Percentiles rank a stretch among this genome's conserved stretches.
phyloP scores from a whole-genome alignment of 768 basidiomycete genomes.

The Rhodosporidiobolus sp. region DNA sequence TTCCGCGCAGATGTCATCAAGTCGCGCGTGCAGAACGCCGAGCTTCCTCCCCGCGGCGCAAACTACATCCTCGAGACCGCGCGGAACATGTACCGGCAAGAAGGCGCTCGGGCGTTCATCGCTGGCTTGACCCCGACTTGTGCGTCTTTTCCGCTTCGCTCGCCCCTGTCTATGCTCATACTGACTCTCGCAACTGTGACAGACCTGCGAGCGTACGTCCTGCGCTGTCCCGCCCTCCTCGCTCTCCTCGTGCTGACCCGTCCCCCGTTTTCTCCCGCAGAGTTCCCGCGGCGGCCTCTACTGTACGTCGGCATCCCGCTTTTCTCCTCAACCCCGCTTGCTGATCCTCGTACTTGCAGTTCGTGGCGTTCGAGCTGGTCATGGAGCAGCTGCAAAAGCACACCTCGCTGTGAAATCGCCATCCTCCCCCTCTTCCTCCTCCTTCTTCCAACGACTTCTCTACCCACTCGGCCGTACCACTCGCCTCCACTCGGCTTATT shows the following conservation, averaged over 20 bases:
- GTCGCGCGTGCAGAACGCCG: constrained; percentile 43
- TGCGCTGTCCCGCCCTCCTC: accelerated
- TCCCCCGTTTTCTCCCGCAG: neutral
- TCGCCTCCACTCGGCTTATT: too few species aligned
- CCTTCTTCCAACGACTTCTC: neutral
- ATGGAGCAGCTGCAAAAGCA: constrained; percentile 36
- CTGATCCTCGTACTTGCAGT: constrained; percentile 13
- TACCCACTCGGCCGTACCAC: too few species aligned
- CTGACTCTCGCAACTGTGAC: neutral
- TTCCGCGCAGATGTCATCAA: constrained; percentile 30
- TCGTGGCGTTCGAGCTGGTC: constrained; percentile 46
- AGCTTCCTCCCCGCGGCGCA: constrained; percentile 38
- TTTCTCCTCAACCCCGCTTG: accelerated
- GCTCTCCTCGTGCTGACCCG: neutral
- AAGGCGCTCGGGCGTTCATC: constrained; percentile 41
- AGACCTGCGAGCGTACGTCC: constrained; percentile 38
- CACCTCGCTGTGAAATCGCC: constrained; percentile 23
- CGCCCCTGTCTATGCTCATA: too few species aligned
- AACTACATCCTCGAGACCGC: constrained; percentile 43
- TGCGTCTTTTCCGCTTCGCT: constrained; percentile 7
- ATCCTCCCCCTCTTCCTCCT: neutral
- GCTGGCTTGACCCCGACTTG: constrained; percentile 46
- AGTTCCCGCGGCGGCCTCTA: constrained; percentile 38
- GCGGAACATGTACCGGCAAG: constrained; percentile 38
- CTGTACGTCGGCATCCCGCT: constrained; percentile 1